Evolutionary conservation across 2,329 filamentous ascomycete genomes (phyloP).

Genomic region (Colletotrichum sp.): DNA sequence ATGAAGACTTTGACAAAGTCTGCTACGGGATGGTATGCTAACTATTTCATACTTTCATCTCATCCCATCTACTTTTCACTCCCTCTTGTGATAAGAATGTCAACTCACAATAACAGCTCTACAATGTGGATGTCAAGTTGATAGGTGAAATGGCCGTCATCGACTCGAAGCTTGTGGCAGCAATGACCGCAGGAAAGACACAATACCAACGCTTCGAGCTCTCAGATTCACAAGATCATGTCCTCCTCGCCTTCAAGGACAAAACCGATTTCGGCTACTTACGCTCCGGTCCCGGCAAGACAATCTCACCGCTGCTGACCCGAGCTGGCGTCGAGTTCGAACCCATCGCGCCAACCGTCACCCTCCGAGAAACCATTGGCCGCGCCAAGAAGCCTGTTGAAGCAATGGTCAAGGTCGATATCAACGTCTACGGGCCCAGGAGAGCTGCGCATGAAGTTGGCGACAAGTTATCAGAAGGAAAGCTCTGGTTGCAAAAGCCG

Average conservation of each 20-base stretch:
- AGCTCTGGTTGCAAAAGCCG: conserved; percentile 40
- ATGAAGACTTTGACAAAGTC: conserved; percentile 19
- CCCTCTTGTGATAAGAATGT: not conserved
- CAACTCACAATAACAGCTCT: conserved; percentile 23
- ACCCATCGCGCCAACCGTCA: conserved; percentile 20
- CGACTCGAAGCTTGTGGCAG: conserved; percentile 11
- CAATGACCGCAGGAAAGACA: not conserved
- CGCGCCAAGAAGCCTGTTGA: conserved; percentile 29
- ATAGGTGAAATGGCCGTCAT: conserved; percentile 25
- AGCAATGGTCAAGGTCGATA: conserved; percentile 34
- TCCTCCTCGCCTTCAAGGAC: conserved; percentile 27
- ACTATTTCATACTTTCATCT: not conserved
- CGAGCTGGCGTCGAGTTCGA: conserved; percentile 24
- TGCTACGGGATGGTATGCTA: conserved; percentile 32
- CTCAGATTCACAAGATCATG: conserved; percentile 20
- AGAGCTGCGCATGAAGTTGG: conserved; percentile 27
- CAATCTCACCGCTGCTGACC: conserved; percentile 22
- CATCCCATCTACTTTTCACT: fast-evolving
- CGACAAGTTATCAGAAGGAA: conserved; percentile 28
- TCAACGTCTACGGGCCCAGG: conserved; percentile 41
- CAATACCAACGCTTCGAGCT: conserved; percentile 25
- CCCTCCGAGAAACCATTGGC: conserved; percentile 28
- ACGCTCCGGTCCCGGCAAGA: conserved; percentile 22
- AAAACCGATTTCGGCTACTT: conserved; percentile 27
- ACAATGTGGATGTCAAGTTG: conserved; percentile 29